Conservation (phyloP, 768 basidiomycete species). For the Asterophora parasitica region DNA sequence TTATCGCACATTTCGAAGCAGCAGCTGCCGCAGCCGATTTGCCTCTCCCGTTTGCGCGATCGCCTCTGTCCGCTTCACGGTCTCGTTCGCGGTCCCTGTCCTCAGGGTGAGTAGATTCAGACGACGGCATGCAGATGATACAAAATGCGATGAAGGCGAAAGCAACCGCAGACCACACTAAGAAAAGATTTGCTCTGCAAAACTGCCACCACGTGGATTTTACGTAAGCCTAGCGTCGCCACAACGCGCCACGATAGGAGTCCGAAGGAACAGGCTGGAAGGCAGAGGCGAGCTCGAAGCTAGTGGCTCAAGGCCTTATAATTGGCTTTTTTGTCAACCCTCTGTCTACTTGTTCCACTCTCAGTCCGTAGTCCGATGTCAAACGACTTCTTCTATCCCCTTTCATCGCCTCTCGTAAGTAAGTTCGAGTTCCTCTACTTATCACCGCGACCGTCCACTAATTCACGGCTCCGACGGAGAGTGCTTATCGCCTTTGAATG, state of each 20-base stretch:
- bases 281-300: no score
- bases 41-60: constrained; percentile 17
- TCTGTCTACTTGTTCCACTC: no score
- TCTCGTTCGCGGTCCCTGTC: constrained; percentile 18
- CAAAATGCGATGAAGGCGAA: not conserved
- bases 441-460: no score
- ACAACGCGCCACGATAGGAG: not conserved
- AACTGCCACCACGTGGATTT: constrained; percentile 35
- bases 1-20: constrained; percentile 18
- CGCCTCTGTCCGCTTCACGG: constrained; percentile 10
- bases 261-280: no score
- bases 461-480: no score
- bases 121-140: constrained; percentile 14
- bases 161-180: constrained; percentile 8
- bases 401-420: no score
- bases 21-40: constrained; percentile 16
- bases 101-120: constrained; percentile 18
- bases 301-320: no score
- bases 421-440: no score
- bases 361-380: no score
- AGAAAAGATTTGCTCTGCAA: constrained; percentile 32
- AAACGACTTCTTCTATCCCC: no score
- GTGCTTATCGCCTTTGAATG: no score
- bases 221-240: constrained; percentile 23
- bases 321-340: no score